Percentiles rank a stretch among this genome's conserved stretches.
phyloP scores from a whole-genome alignment of 805 yeast species.

The Saccharomycopsis selenospora region DNA sequence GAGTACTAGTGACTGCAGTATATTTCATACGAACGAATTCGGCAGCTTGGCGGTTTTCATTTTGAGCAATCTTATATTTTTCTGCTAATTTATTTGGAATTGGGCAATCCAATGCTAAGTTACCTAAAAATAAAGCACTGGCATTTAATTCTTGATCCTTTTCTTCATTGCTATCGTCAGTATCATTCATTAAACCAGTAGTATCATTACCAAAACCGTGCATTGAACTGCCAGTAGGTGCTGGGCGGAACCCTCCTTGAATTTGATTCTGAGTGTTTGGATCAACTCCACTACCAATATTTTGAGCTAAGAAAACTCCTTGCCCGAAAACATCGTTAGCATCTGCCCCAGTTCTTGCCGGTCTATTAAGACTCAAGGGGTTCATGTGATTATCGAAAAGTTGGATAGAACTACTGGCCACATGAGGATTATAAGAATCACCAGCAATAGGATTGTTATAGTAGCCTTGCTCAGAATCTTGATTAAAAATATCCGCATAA shows the following conservation, averaged over 20 bases:
- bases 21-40: constrained; percentile 28
- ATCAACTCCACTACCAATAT: constrained; percentile 14
- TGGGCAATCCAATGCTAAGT: constrained; percentile 83
- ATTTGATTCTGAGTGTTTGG: constrained; percentile 12
- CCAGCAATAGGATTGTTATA: constrained; percentile 11
- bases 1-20: constrained; percentile 63
- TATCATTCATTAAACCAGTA: background rate
- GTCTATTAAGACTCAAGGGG: constrained; percentile 8
- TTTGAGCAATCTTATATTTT: constrained; percentile 34
- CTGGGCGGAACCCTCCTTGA: constrained; percentile 14
- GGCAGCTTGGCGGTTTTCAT: constrained; percentile 31
- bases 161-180: constrained; percentile 9
- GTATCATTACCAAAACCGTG: background rate
- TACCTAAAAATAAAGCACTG: constrained; percentile 39
- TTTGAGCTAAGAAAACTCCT: constrained; percentile 17
- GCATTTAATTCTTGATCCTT: constrained; percentile 10
- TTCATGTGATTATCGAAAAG: constrained; percentile 19
- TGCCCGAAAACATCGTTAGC: constrained; percentile 9
- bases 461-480: constrained; percentile 1
- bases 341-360: constrained; percentile 4
- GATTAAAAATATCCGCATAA: background rate
- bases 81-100: constrained; percentile 59
- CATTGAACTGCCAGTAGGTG: background rate
- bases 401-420: constrained; percentile 6
- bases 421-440: constrained; percentile 16